phyloP scores from a whole-genome alignment of 805 yeast species.

The Saitoella complicata region DNA sequence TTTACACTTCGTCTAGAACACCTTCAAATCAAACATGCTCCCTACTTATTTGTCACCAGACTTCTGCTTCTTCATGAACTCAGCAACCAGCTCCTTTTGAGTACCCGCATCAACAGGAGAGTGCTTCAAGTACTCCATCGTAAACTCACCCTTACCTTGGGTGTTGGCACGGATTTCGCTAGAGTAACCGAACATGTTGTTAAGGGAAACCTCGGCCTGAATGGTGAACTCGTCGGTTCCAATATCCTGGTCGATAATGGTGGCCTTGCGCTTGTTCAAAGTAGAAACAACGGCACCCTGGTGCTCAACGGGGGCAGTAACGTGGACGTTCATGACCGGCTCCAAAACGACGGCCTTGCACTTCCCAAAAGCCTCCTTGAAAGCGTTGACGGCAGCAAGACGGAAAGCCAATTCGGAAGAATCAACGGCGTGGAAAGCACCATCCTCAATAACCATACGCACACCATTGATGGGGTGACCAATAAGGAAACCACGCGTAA shows the following conservation, averaged over 20 bases:
- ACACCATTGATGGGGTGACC: slow-evolving; percentile 92
- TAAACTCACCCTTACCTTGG: slow-evolving; percentile 97
- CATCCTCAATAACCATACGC: slow-evolving; percentile 86
- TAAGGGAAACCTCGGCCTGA: slow-evolving; percentile 89
- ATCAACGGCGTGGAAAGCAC: slow-evolving; percentile 94
- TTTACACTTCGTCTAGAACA: no score
- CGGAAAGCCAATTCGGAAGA: slow-evolving; percentile 91
- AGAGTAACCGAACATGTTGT: slow-evolving; percentile 91
- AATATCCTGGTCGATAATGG: slow-evolving; percentile 85
- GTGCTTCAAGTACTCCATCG: slow-evolving; percentile 85
- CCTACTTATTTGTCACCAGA: slow-evolving; percentile 11
- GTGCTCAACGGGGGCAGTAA: slow-evolving; percentile 91
- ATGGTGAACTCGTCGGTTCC: slow-evolving; percentile 89
- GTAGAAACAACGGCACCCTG: slow-evolving; percentile 87
- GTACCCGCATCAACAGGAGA: slow-evolving; percentile 80
- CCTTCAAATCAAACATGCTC: no score
- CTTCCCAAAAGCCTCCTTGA: slow-evolving; percentile 72
- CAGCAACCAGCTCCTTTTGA: slow-evolving; percentile 79
- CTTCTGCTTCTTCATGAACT: slow-evolving; percentile 45
- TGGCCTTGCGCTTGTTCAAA: slow-evolving; percentile 80
- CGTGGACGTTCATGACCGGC: slow-evolving; percentile 88
- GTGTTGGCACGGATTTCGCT: slow-evolving; percentile 89
- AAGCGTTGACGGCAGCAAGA: slow-evolving; percentile 82
- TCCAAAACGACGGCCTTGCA: slow-evolving; percentile 82
- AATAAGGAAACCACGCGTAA: slow-evolving; percentile 89